phyloP scores from a whole-genome alignment of 257 asterid genomes.

The Cinchona pubescens region DNA sequence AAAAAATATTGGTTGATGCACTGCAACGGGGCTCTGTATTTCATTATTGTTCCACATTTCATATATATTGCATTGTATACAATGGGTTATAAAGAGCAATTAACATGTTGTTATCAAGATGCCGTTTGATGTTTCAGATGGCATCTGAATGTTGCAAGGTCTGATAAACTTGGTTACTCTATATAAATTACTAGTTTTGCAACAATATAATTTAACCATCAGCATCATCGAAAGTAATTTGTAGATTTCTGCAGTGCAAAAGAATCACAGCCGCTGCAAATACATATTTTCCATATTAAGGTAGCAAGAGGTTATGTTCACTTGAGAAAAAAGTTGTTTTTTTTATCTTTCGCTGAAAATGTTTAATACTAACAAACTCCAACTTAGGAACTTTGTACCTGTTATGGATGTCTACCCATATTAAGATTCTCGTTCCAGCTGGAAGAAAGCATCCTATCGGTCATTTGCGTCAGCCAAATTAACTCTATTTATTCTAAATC shows the following conservation, averaged over 20 bases:
- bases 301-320: no score
- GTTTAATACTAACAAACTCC: not conserved
- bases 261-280: no score
- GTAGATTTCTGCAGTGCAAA: no score
- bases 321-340: no score
- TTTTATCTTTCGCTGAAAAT: not conserved
- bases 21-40: not conserved
- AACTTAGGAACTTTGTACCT: not conserved
- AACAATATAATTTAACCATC: not conserved
- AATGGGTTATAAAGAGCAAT: not conserved
- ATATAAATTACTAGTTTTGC: no score
- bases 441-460: not conserved
- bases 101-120: not conserved
- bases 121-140: not conserved
- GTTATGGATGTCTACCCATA: not conserved
- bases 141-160: not conserved
- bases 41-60: not conserved
- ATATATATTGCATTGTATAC: not conserved
- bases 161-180: not conserved
- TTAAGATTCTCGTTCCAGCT: not conserved
- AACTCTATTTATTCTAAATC: not conserved
- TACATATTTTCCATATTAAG: not conserved
- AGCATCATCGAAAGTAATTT: not conserved
- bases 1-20: conserved; percentile 1
- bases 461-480: not conserved